phyloP scores from a whole-genome alignment of 352 stramenopile species.

The Phytophthora vignae region DNA sequence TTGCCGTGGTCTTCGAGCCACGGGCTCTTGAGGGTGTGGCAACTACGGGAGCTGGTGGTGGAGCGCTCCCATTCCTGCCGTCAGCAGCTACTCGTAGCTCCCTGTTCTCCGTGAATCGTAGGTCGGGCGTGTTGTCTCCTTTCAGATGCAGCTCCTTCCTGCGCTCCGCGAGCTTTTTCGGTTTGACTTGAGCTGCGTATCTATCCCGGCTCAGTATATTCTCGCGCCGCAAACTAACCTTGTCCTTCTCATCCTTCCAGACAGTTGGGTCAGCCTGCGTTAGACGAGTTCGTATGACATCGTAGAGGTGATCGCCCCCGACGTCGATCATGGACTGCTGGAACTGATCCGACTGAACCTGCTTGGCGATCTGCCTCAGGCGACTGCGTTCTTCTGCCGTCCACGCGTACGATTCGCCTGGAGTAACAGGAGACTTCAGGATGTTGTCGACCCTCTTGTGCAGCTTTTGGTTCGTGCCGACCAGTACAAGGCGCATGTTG shows the following conservation, averaged over 20 bases:
- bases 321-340: constrained; percentile 13
- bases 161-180: neutral
- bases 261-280: constrained; percentile 9
- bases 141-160: neutral
- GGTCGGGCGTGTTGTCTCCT: neutral
- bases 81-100: neutral
- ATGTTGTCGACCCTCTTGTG: neutral
- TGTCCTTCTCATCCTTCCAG: constrained; percentile 14
- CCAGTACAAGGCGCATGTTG: constrained; percentile 8
- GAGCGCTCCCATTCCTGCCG: neutral
- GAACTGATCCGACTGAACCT: constrained; percentile 14
- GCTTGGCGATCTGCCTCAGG: constrained; percentile 6
- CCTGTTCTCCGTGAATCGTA: neutral
- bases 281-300: constrained; percentile 12
- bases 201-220: neutral
- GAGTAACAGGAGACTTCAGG: neutral
- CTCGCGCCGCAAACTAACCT: neutral
- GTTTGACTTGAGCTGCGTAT: neutral
- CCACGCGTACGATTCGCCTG: neutral
- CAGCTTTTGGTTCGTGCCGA: constrained; percentile 1
- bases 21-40: no score
- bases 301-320: constrained; percentile 9
- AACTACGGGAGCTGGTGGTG: neutral
- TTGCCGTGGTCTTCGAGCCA: no score
- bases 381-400: neutral